Base-by-base conservation (phyloP, 768 basidiomycete genomes). In the Pluteus cervinus region DNA sequence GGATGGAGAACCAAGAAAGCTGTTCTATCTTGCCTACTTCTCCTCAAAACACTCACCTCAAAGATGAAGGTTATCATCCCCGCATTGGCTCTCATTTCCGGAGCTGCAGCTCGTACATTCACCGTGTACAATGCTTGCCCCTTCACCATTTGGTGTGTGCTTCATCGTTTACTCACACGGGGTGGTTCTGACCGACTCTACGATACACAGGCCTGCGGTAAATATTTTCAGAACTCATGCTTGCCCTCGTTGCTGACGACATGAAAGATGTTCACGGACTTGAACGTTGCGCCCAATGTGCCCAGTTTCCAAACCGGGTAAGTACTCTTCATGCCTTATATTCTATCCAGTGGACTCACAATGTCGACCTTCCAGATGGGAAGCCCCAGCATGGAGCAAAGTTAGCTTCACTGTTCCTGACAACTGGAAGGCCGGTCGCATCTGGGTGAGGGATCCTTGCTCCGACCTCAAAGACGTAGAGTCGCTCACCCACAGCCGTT, bases 371-470 rank as follows among this genome's bases (percentile, higher is more conserved):
- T 7, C 9, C 35, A 67, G 69, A 11, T 72, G 69, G 70, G 58
- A 62, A 41, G 69, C 68, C 9, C 24, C 33, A 3, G 42, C 68
- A 0, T 57, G 44, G 17, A 60, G 62, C n/a, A 49, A 55, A 9
- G 66, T 71, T 32, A 61, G 56, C 29, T 73, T 79, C 54, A 49
- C 50, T 21, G 78, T 84, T 22, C 80, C 79, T 9, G 66, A 77
- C 45, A 66, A 73, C 49, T 84, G 81, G 81, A 71, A 63, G 36
- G 59, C 80, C 1, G 81, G 78, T 16, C 69, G 81, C 34, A 81
- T 71, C 36, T 70, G 68, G 69, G 68, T 66, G 42, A 7, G 53
- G 43, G 10, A n/a, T 14, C 7, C 9, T 29, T 8, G 16, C 9
- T 21, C 28, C 14, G 37, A 21, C 16, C 11, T 17, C 6, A 22